Evolutionary conservation across 306 rosid genomes (phyloP).

Genomic region (Sesbania bispinosa): DNA sequence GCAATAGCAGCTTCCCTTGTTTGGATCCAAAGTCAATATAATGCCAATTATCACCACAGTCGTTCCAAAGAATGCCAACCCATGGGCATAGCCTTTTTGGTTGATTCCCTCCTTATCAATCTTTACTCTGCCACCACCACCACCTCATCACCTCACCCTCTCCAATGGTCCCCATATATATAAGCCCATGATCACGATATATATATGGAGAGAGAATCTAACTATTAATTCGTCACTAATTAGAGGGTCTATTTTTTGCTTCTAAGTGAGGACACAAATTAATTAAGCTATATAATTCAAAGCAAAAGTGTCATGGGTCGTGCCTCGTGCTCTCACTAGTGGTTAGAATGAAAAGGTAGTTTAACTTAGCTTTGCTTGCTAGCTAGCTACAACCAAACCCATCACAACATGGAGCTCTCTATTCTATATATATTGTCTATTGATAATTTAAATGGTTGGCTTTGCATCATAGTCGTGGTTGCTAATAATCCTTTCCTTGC

Average conservation of each 20-base stretch:
- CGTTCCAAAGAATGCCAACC: constrained; percentile 37
- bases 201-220: constrained; percentile 5
- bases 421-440: background rate
- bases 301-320: constrained; percentile 31
- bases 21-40: constrained; percentile 44
- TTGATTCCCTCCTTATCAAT: constrained; percentile 39
- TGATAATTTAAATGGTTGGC: constrained; percentile 36
- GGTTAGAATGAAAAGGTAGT: constrained; percentile 40
- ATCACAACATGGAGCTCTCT: background rate
- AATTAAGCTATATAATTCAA: constrained; percentile 25
- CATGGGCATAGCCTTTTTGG: constrained; percentile 29
- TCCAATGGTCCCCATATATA: constrained; percentile 45
- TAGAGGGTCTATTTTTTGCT: constrained; percentile 29
- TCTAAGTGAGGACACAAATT: constrained; percentile 48
- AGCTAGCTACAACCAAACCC: constrained; percentile 24
- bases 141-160: background rate
- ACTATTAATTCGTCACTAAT: constrained; percentile 11
- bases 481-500: constrained; percentile 25
- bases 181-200: constrained; percentile 23
- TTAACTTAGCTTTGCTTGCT: constrained; percentile 2
- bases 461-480: constrained; percentile 45
- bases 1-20: constrained; percentile 47
- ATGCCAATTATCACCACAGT: constrained; percentile 42
- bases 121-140: constrained; percentile 22
- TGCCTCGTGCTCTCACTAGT: constrained; percentile 37